These are phyloP conservation scores for Pseudogymnoascus verrucosus DNA, from an alignment of 2,329 filamentous ascomycete species.

Conservation along the genomic window DNA sequence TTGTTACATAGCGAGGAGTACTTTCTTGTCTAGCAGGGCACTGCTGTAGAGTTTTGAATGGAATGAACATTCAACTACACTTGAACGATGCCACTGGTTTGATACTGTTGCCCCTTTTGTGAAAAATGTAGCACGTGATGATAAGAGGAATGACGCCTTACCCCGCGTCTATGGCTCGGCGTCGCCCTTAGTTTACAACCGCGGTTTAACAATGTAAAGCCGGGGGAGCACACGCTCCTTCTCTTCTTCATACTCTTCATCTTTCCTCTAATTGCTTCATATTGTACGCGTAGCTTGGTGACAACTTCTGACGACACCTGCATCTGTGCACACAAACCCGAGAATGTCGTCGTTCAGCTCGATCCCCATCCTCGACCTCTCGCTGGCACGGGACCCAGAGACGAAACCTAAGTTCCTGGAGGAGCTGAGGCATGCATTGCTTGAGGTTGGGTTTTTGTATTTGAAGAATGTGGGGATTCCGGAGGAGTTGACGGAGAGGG, in stretches of 20 bases:
- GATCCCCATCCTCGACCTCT: conserved; percentile 71
- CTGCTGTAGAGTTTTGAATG: neutral
- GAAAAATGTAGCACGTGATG: neutral
- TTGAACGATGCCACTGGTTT: neutral
- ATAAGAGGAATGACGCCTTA: conserved; percentile 8
- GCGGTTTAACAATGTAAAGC: neutral
- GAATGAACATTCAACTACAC: neutral
- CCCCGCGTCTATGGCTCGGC: conserved; percentile 1
- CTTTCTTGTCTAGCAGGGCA: conserved; percentile 1
- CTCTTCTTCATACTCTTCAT: neutral
- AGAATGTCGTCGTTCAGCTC: conserved; percentile 53
- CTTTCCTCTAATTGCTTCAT: neutral
- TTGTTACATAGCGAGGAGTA: conserved; percentile 10
- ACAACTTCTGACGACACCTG: neutral
- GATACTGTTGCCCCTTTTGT: neutral
- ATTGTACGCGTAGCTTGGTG: neutral
- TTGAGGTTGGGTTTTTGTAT: conserved; percentile 86
- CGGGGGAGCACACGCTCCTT: neutral
- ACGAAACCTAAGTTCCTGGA: conserved; percentile 67
- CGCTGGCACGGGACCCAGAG: conserved; percentile 50
- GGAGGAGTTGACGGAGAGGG: conserved; percentile 53
- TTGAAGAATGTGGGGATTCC: conserved; percentile 71
- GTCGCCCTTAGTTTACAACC: neutral
- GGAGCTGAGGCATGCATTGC: conserved; percentile 64
- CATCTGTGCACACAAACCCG: neutral